Evolutionary conservation across 345 rosid species (phyloP), one percentile per base, ranked within the genome.

Genomic region (Aethionema arabicum): DNA sequence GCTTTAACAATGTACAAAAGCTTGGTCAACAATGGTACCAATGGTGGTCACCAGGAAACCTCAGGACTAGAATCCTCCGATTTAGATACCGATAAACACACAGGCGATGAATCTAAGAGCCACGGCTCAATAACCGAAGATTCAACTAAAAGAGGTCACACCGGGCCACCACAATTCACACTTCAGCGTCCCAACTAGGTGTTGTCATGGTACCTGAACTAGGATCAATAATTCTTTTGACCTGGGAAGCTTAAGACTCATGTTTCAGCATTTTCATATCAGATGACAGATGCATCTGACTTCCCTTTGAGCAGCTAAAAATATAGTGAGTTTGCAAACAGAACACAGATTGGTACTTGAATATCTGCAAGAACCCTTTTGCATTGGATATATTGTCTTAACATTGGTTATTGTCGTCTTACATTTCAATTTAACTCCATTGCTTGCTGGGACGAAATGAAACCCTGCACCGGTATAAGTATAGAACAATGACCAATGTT

Each of bases 1-100:
- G 85, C 93, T 72, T 59, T 95, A 44, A 60, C 81, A 9, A 82
- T 90, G 89, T 85, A 86, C 79, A 95, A 86, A 65, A 76, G 70
- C 77, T 56, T 95, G 70, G 65, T 90, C 48, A 63, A 59, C 40
- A 76, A 79, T 42, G 65, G 31, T 59, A 51, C 95, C 16, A 53
- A 10, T 11, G 68, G 72, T 47, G 75, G 55, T 68, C 32, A 68
- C 47, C 31, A 13, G 21, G 72, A 32, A 50, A 37, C 42, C 47
- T 41, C 77, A 52, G 41, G 70, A 0, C 37, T 48, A 31, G 68
- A 39, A 61, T 63, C 63, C 41, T 41, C 73, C 35, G 73, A 27
- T 47, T 73, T 43, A 30, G 29, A 41, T 36, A 42, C n/a, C 55
- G 74, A 53, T n/a, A 72, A 61, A 43, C 61, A 61, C 37, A 14